phyloP scores from a whole-genome alignment of 2,329 filamentous ascomycete genomes.

The Magnaporthiopsis rhizophila region DNA sequence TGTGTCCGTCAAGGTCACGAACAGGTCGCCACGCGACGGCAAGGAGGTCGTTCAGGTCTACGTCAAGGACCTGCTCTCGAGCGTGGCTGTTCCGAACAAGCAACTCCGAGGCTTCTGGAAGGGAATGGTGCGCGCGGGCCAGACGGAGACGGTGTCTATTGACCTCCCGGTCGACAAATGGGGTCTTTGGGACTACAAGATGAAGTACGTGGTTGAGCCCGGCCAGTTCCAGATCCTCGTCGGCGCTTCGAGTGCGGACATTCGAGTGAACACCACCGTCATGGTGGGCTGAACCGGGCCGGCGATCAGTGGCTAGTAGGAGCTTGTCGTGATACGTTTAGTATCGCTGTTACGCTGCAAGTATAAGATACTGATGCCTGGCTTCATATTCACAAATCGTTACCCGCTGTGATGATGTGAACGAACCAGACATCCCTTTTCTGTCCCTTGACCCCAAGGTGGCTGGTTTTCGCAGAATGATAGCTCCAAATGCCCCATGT shows the following conservation, averaged over 20 bases:
- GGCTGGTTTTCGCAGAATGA: background rate
- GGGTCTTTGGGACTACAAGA: conserved; percentile 49
- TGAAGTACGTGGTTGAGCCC: conserved; percentile 68
- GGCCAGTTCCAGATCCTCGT: conserved; percentile 58
- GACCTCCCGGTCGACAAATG: conserved; percentile 47
- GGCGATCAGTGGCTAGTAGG: background rate
- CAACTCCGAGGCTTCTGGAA: conserved; percentile 62
- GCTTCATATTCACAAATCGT: no score
- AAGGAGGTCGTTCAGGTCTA: conserved; percentile 64
- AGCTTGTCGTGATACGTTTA: background rate
- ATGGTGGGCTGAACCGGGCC: conserved; percentile 32
- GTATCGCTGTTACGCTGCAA: background rate
- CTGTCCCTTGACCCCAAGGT: no score
- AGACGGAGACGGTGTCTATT: conserved; percentile 44
- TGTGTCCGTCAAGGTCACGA: conserved; percentile 53
- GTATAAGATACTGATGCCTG: background rate
- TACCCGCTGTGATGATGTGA: background rate
- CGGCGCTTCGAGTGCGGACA: conserved; percentile 50
- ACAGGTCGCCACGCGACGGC: conserved; percentile 48
- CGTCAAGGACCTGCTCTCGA: conserved; percentile 52
- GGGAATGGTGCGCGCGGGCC: conserved; percentile 50
- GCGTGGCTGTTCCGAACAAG: conserved; percentile 56
- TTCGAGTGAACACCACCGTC: conserved; percentile 48
- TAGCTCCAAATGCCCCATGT: background rate
- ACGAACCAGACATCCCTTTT: no score